Percentiles rank a stretch among this genome's conserved stretches.
Evolutionary conservation across 2,329 filamentous ascomycete genomes (phyloP).

Genomic region (Nemania sp.): DNA sequence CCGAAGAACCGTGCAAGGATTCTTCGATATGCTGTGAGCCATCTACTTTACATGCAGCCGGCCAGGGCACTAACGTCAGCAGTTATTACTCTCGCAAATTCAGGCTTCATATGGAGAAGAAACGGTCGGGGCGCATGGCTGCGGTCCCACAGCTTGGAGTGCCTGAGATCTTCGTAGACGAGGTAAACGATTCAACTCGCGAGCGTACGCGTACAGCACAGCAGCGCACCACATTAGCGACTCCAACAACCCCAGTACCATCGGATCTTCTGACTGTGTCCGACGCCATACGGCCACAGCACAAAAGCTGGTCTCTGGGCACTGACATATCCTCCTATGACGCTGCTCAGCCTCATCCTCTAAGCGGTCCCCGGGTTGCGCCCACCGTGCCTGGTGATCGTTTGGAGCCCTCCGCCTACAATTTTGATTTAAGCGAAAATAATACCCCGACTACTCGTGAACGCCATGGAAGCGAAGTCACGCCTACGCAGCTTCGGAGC

Average conservation of each 20-base stretch:
- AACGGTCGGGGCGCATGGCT: slow-evolving; percentile 75
- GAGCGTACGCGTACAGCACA: slow-evolving; percentile 29
- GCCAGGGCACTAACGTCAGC: slow-evolving; percentile 25
- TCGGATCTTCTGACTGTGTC: slow-evolving; percentile 44
- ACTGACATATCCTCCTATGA: slow-evolving; percentile 50
- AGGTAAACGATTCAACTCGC: slow-evolving; percentile 59
- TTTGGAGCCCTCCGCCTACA: slow-evolving; percentile 58
- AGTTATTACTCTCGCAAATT: slow-evolving; percentile 84
- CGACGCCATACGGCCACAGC: slow-evolving; percentile 42
- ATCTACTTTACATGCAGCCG: not conserved
- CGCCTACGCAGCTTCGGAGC: slow-evolving; percentile 76
- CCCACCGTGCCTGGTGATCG: slow-evolving; percentile 46
- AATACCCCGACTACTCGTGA: slow-evolving; percentile 49
- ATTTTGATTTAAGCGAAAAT: slow-evolving; percentile 59
- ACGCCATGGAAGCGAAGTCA: slow-evolving; percentile 69
- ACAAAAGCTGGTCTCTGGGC: slow-evolving; percentile 48
- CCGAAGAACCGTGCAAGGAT: slow-evolving; percentile 85
- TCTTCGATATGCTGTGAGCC: slow-evolving; percentile 85
- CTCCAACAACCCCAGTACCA: slow-evolving; percentile 28
- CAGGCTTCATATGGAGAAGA: slow-evolving; percentile 71
- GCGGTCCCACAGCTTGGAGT: slow-evolving; percentile 78
- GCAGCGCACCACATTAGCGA: slow-evolving; percentile 38
- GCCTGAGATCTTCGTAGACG: slow-evolving; percentile 88
- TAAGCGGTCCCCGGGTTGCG: slow-evolving; percentile 56
- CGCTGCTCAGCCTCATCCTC: slow-evolving; percentile 52